Evolutionary conservation across 805 yeast genomes (phyloP).

Genomic region (Metschnikowia baotianmanensis): DNA sequence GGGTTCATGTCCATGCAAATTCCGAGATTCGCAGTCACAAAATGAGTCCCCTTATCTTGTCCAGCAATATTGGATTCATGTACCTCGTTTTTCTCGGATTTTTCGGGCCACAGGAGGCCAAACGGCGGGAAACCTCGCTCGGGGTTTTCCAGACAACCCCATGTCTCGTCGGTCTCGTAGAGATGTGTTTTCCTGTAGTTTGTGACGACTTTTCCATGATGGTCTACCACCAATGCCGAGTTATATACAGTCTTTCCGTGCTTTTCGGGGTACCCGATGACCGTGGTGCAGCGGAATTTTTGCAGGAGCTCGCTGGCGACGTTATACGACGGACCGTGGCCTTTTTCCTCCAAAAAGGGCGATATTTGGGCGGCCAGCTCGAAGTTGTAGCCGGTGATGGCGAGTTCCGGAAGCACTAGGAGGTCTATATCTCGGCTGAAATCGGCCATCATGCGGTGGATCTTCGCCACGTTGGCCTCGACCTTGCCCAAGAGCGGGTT

Average conservation of each 20-base stretch:
- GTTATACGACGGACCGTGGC: conserved; percentile 46
- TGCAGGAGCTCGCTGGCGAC: conserved; percentile 58
- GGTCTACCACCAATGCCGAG: conserved; percentile 64
- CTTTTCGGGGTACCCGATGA: conserved; percentile 81
- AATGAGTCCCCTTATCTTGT: neutral
- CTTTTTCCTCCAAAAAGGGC: conserved; percentile 55
- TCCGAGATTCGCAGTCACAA: conserved; percentile 56
- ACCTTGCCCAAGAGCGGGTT: conserved; percentile 63
- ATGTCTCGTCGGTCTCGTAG: conserved; percentile 72
- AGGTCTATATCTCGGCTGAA: conserved; percentile 49
- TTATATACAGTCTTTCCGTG: conserved; percentile 50
- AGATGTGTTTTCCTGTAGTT: conserved; percentile 76
- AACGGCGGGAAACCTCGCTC: conserved; percentile 52
- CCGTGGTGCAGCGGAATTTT: conserved; percentile 56
- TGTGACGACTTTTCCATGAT: conserved; percentile 54
- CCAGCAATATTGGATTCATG: neutral
- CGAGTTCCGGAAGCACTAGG: conserved; percentile 79
- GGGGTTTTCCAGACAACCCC: conserved; percentile 78
- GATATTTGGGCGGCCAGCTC: conserved; percentile 39
- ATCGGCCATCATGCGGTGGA: conserved; percentile 38
- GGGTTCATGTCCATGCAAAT: conserved; percentile 96
- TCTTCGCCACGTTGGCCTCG: conserved; percentile 50
- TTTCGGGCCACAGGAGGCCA: conserved; percentile 35
- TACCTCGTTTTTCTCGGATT: neutral
- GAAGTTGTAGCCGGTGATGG: conserved; percentile 83